These are phyloP conservation scores for Gracilariopsis chorda DNA, from an alignment of 23 red algal genomes.

Conservation along the genomic window DNA sequence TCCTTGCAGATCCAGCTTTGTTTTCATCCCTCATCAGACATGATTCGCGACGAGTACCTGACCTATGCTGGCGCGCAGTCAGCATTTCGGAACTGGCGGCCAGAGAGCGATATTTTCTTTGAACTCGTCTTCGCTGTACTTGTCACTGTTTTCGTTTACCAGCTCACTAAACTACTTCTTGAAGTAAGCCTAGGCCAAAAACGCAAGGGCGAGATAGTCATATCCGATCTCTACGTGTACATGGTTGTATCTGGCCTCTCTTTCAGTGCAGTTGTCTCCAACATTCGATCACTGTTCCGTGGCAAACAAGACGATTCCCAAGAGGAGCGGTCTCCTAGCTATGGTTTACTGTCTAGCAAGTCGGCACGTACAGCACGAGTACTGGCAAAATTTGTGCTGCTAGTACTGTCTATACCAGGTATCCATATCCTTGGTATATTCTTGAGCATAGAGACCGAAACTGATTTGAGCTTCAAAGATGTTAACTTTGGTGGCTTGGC, in stretches of 20 bases:
- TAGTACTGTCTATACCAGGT: background rate
- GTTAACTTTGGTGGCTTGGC: slow-evolving; percentile 11
- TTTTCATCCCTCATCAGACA: background rate
- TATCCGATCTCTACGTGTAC: background rate
- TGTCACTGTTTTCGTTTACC: background rate
- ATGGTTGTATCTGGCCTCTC: background rate
- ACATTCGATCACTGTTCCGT: background rate
- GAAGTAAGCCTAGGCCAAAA: background rate
- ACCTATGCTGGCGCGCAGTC: background rate
- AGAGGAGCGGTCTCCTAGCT: background rate
- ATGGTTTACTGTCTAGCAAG: background rate
- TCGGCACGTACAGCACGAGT: background rate
- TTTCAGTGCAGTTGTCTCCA: background rate
- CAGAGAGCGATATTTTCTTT: background rate
- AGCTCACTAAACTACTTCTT: background rate
- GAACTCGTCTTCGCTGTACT: background rate
- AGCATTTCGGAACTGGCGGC: background rate
- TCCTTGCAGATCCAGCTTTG: too few relatives aligned
- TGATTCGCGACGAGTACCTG: background rate
- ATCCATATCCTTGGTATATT: background rate
- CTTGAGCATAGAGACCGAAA: background rate
- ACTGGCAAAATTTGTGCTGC: background rate
- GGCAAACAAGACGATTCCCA: background rate
- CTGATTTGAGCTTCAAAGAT: background rate
- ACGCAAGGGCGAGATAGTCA: background rate